Conservation (phyloP, 2,329 filamentous ascomycete species). For the Fusarium beomiforme region DNA sequence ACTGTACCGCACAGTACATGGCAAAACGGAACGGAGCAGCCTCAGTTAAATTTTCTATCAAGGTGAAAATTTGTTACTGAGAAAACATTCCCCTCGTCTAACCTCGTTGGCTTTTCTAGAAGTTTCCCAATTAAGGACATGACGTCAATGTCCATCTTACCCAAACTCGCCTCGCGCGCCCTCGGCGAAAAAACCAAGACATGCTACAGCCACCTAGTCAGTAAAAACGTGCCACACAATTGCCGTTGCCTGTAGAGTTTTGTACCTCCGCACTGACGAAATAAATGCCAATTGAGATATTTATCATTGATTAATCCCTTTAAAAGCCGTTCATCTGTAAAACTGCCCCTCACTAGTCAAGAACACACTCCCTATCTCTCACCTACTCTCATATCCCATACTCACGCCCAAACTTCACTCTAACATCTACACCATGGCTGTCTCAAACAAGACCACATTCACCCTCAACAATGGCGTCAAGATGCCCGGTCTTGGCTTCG, state of each 20-base stretch:
- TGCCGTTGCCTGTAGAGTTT: neutral
- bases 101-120: slow-evolving; percentile 12
- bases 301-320: slow-evolving; percentile 3
- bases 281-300: slow-evolving; percentile 16
- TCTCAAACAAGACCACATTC: slow-evolving; percentile 49
- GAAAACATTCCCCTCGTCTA: neutral
- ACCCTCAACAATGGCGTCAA: slow-evolving; percentile 63
- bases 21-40: slow-evolving; percentile 9
- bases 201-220: slow-evolving; percentile 28
- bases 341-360: neutral
- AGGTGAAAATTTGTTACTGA: slow-evolving; percentile 22
- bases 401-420: slow-evolving; percentile 2
- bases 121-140: slow-evolving; percentile 16
- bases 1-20: neutral
- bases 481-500: slow-evolving; percentile 72
- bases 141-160: slow-evolving; percentile 17
- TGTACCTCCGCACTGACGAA: slow-evolving; percentile 6
- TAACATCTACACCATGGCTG: slow-evolving; percentile 24
- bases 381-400: slow-evolving; percentile 14
- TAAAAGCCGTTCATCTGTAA: slow-evolving; percentile 16
- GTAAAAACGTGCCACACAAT: slow-evolving; percentile 5
- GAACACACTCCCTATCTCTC: neutral
- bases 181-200: slow-evolving; percentile 7
- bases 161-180: slow-evolving; percentile 19
- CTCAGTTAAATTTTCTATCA: neutral